Base-by-base conservation (phyloP, 2,329 filamentous ascomycete species). In the Cryphonectria radicalis region DNA sequence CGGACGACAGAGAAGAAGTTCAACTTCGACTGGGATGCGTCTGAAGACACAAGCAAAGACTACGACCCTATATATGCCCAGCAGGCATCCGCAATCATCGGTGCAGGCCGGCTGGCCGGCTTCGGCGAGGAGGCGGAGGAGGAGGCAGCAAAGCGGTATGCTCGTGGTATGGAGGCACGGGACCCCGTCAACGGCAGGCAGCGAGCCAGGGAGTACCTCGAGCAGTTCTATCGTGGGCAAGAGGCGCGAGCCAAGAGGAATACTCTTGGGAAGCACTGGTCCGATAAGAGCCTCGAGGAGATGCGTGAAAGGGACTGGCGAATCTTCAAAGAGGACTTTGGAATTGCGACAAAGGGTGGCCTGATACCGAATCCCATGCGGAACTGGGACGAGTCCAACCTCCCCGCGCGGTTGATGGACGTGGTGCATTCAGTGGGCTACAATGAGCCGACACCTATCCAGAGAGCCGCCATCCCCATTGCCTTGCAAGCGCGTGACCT, bases 281-380 rank as follows among this genome's bases (percentile, higher is more conserved):
- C 93, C 69, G 93, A 98, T 79, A 99, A 99, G 89, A 88, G 87
- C 73, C 84, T 98, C 74, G 90, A 93, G 19, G 93, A 97, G 77
- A 99, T 99, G 96, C 93, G 94, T 74, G 95, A 98, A 82, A 88
- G 96, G 80, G 96, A 99, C 82, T 99, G 96, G 96, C 93, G 96
- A 79, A 98, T 99, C 77, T 98, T 99, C 90, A 99, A 98, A 83
- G 96, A 98, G 81, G 95, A 99, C 81, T 98, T 97, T 84, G 97
- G 96, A 76, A 99, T 99, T 79, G 88, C 92, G 57, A 98, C 94
- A 11, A 98, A 97, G 81, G 96, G 96, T 71, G 95, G 95, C 60
- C 87, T 88, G 37, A 94, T 98, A 70, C 96, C 96, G 0, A 95
- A 98, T 77, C 96, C 96, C 0, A 98, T 99, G 95, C 94, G 96